phyloP scores from a whole-genome alignment of 306 rosid genomes.

The Prunus dulcis region DNA sequence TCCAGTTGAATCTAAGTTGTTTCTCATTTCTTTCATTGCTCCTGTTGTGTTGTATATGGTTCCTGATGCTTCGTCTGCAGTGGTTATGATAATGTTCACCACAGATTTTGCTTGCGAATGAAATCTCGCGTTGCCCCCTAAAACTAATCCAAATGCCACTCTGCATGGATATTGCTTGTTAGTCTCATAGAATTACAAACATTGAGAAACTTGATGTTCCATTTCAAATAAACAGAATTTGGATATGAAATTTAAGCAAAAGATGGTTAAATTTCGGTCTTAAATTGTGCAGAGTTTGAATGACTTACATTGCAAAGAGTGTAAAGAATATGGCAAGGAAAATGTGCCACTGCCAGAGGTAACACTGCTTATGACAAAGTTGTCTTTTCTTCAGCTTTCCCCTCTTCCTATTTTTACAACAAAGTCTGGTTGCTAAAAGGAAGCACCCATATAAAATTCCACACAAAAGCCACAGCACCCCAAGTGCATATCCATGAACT shows the following conservation, averaged over 20 bases:
- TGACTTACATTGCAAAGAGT: slow-evolving; percentile 56
- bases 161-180: slow-evolving; percentile 26
- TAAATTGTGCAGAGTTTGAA: not conserved
- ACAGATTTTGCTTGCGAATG: slow-evolving; percentile 44
- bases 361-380: slow-evolving; percentile 23
- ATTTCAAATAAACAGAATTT: not conserved
- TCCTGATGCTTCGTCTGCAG: slow-evolving; percentile 59
- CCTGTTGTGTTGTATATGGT: slow-evolving; percentile 54
- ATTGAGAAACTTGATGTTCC: not conserved
- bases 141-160: slow-evolving; percentile 52
- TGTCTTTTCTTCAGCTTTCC: slow-evolving; percentile 20
- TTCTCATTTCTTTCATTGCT: slow-evolving; percentile 37
- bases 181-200: not conserved
- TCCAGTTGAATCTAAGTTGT: slow-evolving; percentile 29
- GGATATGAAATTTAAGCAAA: not conserved
- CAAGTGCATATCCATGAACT: slow-evolving; percentile 59
- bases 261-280: not conserved
- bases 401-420: slow-evolving; percentile 32
- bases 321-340: slow-evolving; percentile 40
- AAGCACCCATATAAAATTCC: slow-evolving; percentile 53
- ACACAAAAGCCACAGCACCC: slow-evolving; percentile 59
- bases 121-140: slow-evolving; percentile 53
- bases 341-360: slow-evolving; percentile 31
- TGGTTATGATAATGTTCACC: slow-evolving; percentile 47
- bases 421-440: slow-evolving; percentile 19